Conservation (phyloP, 2,329 filamentous ascomycete species). For the Torrubiellomyces zombiae region DNA sequence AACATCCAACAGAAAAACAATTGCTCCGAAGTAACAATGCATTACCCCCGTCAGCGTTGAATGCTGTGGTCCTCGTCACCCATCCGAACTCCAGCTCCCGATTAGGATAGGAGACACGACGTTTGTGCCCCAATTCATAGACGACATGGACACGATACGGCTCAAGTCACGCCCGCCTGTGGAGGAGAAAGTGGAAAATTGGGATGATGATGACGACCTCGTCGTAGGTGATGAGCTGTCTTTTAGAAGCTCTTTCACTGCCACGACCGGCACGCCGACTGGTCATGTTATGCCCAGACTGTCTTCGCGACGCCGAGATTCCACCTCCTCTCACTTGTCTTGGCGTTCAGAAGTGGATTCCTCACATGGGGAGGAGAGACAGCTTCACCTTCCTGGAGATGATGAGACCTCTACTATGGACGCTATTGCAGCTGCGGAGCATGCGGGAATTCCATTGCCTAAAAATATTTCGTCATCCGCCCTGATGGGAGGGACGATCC, state of each 20-base stretch:
- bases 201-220: constrained; percentile 63
- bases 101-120: constrained; percentile 1
- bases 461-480: constrained; percentile 76
- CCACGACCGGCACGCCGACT: constrained; percentile 10
- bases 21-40: not conserved
- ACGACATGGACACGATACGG: constrained; percentile 36
- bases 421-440: constrained; percentile 74
- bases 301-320: constrained; percentile 45
- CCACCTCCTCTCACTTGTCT: constrained; percentile 66
- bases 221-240: constrained; percentile 51
- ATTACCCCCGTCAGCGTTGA: too few species aligned
- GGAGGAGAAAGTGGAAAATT: constrained; percentile 53
- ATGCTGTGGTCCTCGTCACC: not conserved
- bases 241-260: constrained; percentile 32
- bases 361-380: constrained; percentile 63
- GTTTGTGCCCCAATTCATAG: constrained; percentile 4
- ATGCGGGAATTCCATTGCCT: constrained; percentile 82
- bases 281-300: constrained; percentile 4
- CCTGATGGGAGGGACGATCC: constrained; percentile 82
- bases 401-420: constrained; percentile 72
- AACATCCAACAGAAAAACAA: not conserved
- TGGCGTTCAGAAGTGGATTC: constrained; percentile 71
- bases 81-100: not conserved
- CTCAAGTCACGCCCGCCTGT: constrained; percentile 36
- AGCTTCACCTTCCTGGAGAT: constrained; percentile 68